These are phyloP conservation scores for Neurospora pannonica DNA, from an alignment of 495 filamentous ascomycete species.

Conservation along the genomic window DNA sequence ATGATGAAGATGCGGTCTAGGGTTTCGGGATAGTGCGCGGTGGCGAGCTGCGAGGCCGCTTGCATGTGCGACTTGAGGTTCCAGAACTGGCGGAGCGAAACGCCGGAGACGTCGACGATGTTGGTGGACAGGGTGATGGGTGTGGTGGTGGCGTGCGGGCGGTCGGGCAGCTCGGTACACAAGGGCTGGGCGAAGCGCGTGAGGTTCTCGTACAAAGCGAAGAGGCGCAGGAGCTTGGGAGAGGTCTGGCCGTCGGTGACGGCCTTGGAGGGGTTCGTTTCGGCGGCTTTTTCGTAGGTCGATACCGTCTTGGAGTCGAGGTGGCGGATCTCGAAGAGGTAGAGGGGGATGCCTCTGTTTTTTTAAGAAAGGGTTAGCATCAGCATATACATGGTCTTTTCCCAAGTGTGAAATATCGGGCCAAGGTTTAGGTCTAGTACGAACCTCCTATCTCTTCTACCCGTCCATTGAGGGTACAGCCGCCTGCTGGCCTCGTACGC, in stretches of 20 bases:
- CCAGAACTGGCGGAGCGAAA: conserved; percentile 88
- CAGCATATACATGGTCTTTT: neutral
- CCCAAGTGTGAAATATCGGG: neutral
- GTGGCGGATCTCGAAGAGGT: conserved; percentile 76
- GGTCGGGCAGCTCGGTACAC: conserved; percentile 57
- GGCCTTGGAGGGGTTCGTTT: conserved; percentile 41
- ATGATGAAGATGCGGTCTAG: conserved; percentile 84
- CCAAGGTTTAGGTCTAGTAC: neutral
- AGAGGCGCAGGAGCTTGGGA: conserved; percentile 64
- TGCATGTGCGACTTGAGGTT: conserved; percentile 87
- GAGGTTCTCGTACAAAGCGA: conserved; percentile 82
- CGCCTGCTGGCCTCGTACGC: conserved; percentile 70
- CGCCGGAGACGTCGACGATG: conserved; percentile 77
- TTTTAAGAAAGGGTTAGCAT: neutral
- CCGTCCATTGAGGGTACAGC: conserved; percentile 90
- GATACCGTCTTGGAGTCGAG: conserved; percentile 70
- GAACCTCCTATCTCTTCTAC: conserved; percentile 61
- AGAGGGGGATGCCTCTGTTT: conserved; percentile 72
- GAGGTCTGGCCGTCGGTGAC: conserved; percentile 51
- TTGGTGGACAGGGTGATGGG: conserved; percentile 82
- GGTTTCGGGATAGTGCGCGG: conserved; percentile 86
- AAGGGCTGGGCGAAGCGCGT: conserved; percentile 80
- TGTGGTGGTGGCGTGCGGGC: conserved; percentile 54
- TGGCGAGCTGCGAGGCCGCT: conserved; percentile 75
- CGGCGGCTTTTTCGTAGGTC: conserved; percentile 58